These are phyloP conservation scores for Bryum argenteum DNA, from an alignment of 225 moss, liverwort and hornwort species.

Conservation along the genomic window DNA sequence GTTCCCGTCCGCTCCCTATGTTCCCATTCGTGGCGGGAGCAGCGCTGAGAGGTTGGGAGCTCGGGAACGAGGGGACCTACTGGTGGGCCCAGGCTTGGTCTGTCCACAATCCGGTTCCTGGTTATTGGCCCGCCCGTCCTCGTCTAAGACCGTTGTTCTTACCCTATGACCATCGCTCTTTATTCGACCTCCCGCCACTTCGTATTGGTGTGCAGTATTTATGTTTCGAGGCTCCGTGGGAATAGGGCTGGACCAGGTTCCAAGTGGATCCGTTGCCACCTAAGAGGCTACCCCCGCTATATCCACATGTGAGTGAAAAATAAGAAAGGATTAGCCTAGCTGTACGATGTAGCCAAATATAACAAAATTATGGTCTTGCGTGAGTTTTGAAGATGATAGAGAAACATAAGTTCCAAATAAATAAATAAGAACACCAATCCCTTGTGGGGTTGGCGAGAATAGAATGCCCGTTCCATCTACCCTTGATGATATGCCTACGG, in stretches of 20 bases:
- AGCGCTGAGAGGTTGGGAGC: background rate
- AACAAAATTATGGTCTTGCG: no score
- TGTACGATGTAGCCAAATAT: no score
- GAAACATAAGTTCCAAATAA: no score
- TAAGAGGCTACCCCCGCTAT: no score
- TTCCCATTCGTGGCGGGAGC: slow-evolving; percentile 2
- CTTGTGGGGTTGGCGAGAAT: no score
- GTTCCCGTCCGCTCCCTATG: background rate
- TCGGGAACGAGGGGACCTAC: background rate
- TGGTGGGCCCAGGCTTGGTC: background rate
- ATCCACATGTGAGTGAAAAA: no score
- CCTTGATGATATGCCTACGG: no score
- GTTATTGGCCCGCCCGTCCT: background rate
- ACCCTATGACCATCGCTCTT: slow-evolving; percentile 25
- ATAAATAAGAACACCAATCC: no score
- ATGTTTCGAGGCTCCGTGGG: background rate
- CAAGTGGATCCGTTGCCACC: slow-evolving; percentile 24
- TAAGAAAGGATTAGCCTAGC: no score
- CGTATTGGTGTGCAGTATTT: slow-evolving; percentile 4
- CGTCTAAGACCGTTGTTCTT: background rate
- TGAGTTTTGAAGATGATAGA: no score
- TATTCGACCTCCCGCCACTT: slow-evolving; percentile 31
- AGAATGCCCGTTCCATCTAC: no score
- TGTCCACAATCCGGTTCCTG: slow-evolving; percentile 31
- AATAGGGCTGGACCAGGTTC: slow-evolving; percentile 7